Conservation (phyloP, 306 rosid species). For the Myrica gale region DNA sequence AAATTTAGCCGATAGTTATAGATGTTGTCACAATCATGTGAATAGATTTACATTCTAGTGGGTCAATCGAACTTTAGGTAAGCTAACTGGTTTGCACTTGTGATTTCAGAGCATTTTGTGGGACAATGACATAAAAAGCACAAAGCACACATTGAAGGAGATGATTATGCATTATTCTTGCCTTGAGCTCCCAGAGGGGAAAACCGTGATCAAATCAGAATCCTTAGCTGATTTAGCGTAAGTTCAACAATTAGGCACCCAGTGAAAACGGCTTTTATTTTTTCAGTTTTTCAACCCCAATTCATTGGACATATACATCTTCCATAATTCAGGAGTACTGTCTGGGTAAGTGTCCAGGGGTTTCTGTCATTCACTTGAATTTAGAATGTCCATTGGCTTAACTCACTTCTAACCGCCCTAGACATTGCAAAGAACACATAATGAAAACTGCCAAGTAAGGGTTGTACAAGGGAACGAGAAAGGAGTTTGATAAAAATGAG, state of each 20-base stretch:
- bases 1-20: background rate
- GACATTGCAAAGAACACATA: no score
- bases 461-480: no score
- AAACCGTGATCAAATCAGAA: slow-evolving; percentile 68
- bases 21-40: background rate
- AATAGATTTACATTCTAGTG: background rate
- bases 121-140: slow-evolving; percentile 87
- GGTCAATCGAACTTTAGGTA: background rate
- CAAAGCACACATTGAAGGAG: slow-evolving; percentile 75
- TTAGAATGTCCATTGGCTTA: background rate
- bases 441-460: no score
- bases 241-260: slow-evolving; percentile 30
- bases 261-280: slow-evolving; percentile 8
- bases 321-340: background rate
- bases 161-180: slow-evolving; percentile 71
- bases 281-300: background rate
- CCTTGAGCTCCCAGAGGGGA: slow-evolving; percentile 79
- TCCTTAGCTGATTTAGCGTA: slow-evolving; percentile 74
- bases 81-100: slow-evolving; percentile 14
- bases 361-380: background rate
- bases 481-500: no score
- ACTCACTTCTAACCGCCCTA: no score
- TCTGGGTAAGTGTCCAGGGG: background rate
- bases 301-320: background rate
- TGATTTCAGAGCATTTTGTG: slow-evolving; percentile 78